Percentiles rank a stretch among this genome's conserved stretches.
Evolutionary conservation across 2,329 filamentous ascomycete species (phyloP).

Genomic region (Fusarium sp.): DNA sequence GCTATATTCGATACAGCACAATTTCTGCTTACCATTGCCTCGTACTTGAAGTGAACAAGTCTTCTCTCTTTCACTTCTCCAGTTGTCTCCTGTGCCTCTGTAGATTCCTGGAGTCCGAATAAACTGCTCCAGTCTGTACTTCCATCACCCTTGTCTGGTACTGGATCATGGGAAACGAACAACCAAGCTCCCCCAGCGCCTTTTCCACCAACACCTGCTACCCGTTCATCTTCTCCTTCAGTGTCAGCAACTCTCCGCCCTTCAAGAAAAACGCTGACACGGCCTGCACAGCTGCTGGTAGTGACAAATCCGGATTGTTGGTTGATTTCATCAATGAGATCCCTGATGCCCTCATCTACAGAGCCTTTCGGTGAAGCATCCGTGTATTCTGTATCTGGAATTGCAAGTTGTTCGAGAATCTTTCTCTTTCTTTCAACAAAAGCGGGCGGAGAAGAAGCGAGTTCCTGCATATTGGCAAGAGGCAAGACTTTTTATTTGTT

Average conservation of each 20-base stretch:
- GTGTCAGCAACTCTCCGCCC: conserved; percentile 62
- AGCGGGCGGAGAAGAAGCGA: conserved; percentile 45
- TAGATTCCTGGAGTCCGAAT: conserved; percentile 39
- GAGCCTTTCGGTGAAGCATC: conserved; percentile 91
- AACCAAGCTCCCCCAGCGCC: conserved; percentile 86
- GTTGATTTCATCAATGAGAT: conserved; percentile 84
- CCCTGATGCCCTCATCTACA: conserved; percentile 80
- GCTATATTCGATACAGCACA: neutral
- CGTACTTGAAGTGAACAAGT: conserved; percentile 88
- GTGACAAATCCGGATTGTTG: conserved; percentile 79
- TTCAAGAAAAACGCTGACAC: conserved; percentile 89
- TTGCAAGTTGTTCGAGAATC: conserved; percentile 76
- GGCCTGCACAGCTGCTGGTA: conserved; percentile 91
- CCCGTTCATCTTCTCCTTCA: conserved; percentile 41
- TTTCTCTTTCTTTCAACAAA: conserved; percentile 74
- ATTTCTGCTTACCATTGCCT: conserved; percentile 83
- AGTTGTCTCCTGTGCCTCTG: conserved; percentile 39
- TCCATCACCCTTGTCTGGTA: conserved; percentile 51
- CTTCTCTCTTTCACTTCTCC: conserved; percentile 50
- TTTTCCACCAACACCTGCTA: conserved; percentile 80
- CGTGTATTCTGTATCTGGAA: conserved; percentile 76
- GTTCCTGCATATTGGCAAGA: conserved; percentile 42
- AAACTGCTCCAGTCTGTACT: conserved; percentile 45
- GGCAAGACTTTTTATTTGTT: conserved; percentile 31
- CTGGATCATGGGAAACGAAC: conserved; percentile 84